Conservation (phyloP, 2,329 filamentous ascomycete species). For the Corynespora cassiicola region DNA sequence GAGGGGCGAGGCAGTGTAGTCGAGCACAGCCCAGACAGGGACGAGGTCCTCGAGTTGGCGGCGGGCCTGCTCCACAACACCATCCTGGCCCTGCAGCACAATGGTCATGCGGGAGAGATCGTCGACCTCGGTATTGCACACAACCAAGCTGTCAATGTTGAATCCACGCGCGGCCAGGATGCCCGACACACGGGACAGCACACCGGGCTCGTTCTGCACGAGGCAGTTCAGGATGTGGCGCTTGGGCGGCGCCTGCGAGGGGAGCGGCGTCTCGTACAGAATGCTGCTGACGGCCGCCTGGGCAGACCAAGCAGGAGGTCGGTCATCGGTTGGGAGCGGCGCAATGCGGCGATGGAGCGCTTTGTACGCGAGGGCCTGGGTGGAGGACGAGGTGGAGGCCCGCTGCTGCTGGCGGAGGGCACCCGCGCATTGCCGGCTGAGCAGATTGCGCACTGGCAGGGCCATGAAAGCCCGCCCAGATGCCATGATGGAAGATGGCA, state of each 20-base stretch:
- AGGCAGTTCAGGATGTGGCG: slow-evolving; percentile 97
- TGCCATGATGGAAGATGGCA: slow-evolving; percentile 45
- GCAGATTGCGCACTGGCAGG: slow-evolving; percentile 45
- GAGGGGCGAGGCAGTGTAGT: slow-evolving; percentile 90
- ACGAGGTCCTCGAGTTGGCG: slow-evolving; percentile 96
- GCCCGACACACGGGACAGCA: slow-evolving; percentile 93
- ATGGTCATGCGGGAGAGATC: slow-evolving; percentile 99
- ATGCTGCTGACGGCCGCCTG: slow-evolving; percentile 97
- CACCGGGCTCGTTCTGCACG: slow-evolving; percentile 98
- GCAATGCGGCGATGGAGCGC: slow-evolving; percentile 89
- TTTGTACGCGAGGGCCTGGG: slow-evolving; percentile 96
- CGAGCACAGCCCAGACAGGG: slow-evolving; percentile 96
- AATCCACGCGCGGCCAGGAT: slow-evolving; percentile 96
- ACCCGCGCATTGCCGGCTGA: slow-evolving; percentile 33
- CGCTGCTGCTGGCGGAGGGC: slow-evolving; percentile 38
- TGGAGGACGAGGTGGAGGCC: slow-evolving; percentile 68
- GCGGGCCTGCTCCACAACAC: slow-evolving; percentile 95
- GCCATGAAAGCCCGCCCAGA: slow-evolving; percentile 47
- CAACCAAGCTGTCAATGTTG: slow-evolving; percentile 98
- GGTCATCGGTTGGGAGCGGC: slow-evolving; percentile 78
- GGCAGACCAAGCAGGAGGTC: slow-evolving; percentile 82
- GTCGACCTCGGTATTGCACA: slow-evolving; percentile 96
- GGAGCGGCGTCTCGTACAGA: slow-evolving; percentile 94
- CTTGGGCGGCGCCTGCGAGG: slow-evolving; percentile 83
- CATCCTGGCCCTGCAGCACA: slow-evolving; percentile 93